Evolutionary conservation across 1,284 basidiomycete species (phyloP), one percentile per base, ranked within the genome.

Genomic region (Austroboletus olivaceoglutinosus): DNA sequence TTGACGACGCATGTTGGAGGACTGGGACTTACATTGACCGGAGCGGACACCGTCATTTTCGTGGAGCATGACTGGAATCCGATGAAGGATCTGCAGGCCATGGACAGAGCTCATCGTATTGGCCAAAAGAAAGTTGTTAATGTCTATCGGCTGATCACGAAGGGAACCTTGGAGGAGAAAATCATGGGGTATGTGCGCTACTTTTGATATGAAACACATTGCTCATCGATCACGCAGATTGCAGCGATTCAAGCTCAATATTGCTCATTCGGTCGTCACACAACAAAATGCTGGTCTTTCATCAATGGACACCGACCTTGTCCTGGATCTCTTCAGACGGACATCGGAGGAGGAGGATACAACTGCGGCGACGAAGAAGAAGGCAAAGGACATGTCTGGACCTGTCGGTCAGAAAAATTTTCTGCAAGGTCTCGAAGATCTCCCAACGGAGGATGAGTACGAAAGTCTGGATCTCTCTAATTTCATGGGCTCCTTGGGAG

Each of bases 11-110:
- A 94, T 57, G 96, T 99, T 42, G 97, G 97, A 54, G 97, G 97
- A 6, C 76, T 99, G 13, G 97, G 97, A 2, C 73, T 99, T 58
- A 99, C 97, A 19, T 75, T 99, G 58, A 99, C 97, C 0, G 96
- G 97, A 22, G 97, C 97, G 10, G 97, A 99, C 69, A 99, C 97
- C 1, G 97, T 99, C 58, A 98, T 99, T 57, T 99, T 99, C 63
- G 93, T 99, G 43, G 97, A 99, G 69, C 97, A 99, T 69, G 97
- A 99, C 69, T 99, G 97, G 97, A 99, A 99, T 70, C 97, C 97
- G 18, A 98, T 97, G 94, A 98, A 98, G 71, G 97, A 99, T 73
- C 74, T 99, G 12, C 97, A 99, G 69, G 97, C 97, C 7, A 99
- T 99, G 97, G 97, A 99, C 69, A 85, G 97, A 50, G 97, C 97